A percentile compares a stretch with the other conserved stretches of the same genome.
Conservation (phyloP, 2,329 filamentous ascomycete species). For the Sclerotinia sclerotiorum region DNA sequence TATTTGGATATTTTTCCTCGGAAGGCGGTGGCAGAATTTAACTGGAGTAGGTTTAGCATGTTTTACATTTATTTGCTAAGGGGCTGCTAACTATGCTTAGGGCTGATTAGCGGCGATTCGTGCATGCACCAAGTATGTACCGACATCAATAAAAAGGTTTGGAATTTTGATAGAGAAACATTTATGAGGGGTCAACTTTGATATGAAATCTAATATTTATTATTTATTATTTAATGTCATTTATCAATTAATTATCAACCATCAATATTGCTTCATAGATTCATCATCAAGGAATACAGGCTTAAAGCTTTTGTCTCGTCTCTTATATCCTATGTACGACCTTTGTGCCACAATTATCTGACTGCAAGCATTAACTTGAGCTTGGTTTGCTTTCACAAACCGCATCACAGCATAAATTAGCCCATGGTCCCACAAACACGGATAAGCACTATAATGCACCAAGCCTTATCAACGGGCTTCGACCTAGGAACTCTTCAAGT, state of each 20-base stretch:
- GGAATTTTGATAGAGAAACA: conserved; percentile 22
- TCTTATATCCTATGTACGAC: not conserved
- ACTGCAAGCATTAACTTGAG: not conserved
- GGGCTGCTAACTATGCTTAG: conserved; percentile 10
- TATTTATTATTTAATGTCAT: not conserved
- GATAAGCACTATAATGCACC: conserved; percentile 1
- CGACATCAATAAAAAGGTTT: not conserved
- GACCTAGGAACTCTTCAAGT: not conserved
- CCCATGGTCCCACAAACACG: not conserved
- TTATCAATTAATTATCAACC: too few species aligned
- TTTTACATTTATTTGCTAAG: not conserved
- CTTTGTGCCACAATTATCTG: not conserved
- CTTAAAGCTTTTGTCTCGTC: not conserved
- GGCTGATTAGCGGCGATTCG: conserved; percentile 20
- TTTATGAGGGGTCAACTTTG: not conserved
- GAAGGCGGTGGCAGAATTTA: conserved; percentile 13
- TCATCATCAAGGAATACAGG: not conserved
- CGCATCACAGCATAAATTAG: conserved; percentile 2
- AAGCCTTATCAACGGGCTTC: not conserved
- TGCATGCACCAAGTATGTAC: not conserved
- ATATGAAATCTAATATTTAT: not conserved
- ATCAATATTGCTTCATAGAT: not conserved
- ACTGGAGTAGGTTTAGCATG: not conserved
- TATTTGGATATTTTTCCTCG: conserved; percentile 2
- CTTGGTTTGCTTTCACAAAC: conserved; percentile 3